Evolutionary conservation across 2,329 filamentous ascomycete genomes (phyloP), one percentile per base, ranked within the genome.

Genomic region (Dactylellina leptospora): DNA sequence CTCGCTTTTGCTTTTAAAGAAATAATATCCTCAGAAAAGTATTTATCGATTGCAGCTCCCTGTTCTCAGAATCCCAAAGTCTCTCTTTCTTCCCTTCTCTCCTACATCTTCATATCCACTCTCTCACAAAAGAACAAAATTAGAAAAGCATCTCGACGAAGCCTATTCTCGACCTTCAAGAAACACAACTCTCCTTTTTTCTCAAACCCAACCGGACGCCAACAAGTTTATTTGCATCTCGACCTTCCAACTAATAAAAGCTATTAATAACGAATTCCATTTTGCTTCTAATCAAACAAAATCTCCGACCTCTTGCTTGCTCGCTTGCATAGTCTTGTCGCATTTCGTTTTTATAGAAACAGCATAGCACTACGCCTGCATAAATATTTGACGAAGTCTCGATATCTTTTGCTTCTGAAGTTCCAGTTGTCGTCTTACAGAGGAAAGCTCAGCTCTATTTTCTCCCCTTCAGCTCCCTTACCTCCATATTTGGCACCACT

Each of bases 11-110:
- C 55, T 61, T 60, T 54, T 59, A 45, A 60, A 60, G 55, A 69
- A 69, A 60, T 55, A 69, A 54, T 38, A 69, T 69, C 63, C 63
- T 69, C 63, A 69, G 44, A 54, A 69, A 69, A 69, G 63, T 69
- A 69, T 69, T 69, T 69, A 69, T 69, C 63, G 63, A 69, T 69
- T 69, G 63, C 55, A 69, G 55, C 63, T 55, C 63, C 63, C 63
- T 69, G 63, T 54, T 69, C 55, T 69, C 56, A 20, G 45, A 51
- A 47, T 47, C 40, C 45, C 38, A 28, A 59, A 47, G 27, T 59
- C 62, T 69, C 38, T 69, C 54, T 60, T 33, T 53, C 44, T 53
- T 22, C 22, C 27, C 20, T 28, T 36, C 25, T 38, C 45, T 30
- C 28, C 22, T 18, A 27, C 36, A 18, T 28, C 36, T 51, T 50